Base-by-base conservation (phyloP, 495 filamentous ascomycete genomes). In the Aspergillus heteromorphus region DNA sequence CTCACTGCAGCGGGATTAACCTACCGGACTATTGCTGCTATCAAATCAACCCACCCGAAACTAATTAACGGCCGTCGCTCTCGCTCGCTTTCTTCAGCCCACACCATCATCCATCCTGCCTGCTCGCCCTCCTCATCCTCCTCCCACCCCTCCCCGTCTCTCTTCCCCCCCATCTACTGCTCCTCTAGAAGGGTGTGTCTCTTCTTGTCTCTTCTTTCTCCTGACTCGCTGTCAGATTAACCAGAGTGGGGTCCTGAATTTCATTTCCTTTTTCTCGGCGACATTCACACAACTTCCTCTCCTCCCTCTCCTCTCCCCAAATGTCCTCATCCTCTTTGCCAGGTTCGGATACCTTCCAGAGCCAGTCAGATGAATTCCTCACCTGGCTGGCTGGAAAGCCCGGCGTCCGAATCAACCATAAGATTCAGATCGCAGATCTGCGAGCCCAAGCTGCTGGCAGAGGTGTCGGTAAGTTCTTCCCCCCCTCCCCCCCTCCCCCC, bases 391-490 rank as follows among this genome's bases (percentile, higher is more conserved):
- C 69, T 45, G 62, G 70, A 19, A 69, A 70, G 49, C 76, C 71
- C 8, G 78, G 79, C 17, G 77, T 83, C 25, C 69, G 56, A 7
- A 66, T 86, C 53, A 85, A 74, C 55, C 64, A 68, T 8, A 85
- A 84, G 51, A 79, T 86, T 51, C 58, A 61, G 38, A 60, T 87
- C 17, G 71, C 69, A 41, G 83, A 86, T 62, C 58, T 85, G 29
- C 69, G 82, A 64, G 64, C 64, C 20, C 63, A 63, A 23, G 72
- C 72, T 55, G 73, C 76, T 58, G 83, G 85, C 40, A 68, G 85
- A 70, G 84, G 83, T 58, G 76, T 86, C 55, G 75, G 83, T 85
- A 76, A 57, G 79, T 75, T 49, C 47, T 51, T 43, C 40, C 34
- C 45, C 49, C 50, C 34, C n/a, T n/a, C n/a, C n/a, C n/a, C n/a